Conservation (phyloP, 805 yeast species). For the Kodamaea kakaduensis region DNA sequence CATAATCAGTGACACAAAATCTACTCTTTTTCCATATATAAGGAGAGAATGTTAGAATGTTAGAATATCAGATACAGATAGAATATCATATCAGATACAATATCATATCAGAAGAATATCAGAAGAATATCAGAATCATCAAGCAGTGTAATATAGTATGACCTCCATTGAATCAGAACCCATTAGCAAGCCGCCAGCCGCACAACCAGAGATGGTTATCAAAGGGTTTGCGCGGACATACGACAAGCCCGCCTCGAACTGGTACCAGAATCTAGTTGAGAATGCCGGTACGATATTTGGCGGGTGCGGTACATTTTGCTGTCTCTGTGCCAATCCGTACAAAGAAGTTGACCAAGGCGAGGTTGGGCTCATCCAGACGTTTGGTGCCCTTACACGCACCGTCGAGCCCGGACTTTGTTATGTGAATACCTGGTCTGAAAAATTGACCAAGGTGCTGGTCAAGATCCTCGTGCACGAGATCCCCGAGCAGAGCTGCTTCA, state of each 20-base stretch:
- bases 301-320: slow-evolving; percentile 52
- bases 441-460: slow-evolving; percentile 46
- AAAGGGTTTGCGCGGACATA: slow-evolving; percentile 40
- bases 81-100: too few species aligned
- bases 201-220: slow-evolving; percentile 39
- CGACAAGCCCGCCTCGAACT: slow-evolving; percentile 36
- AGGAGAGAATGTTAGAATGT: too few species aligned
- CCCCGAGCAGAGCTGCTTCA: slow-evolving; percentile 65
- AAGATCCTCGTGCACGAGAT: slow-evolving; percentile 59
- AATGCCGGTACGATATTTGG: slow-evolving; percentile 48
- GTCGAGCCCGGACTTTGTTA: slow-evolving; percentile 67
- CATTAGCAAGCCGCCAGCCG: slow-evolving; percentile 17
- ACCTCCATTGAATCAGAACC: slow-evolving; percentile 5
- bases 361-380: slow-evolving; percentile 63
- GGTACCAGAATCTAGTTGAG: slow-evolving; percentile 40
- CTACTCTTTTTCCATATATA: too few species aligned
- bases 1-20: too few species aligned
- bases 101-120: too few species aligned
- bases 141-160: too few species aligned
- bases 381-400: slow-evolving; percentile 60
- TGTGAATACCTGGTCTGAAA: slow-evolving; percentile 64
- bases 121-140: too few species aligned
- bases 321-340: slow-evolving; percentile 57
- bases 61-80: too few species aligned
- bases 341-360: slow-evolving; percentile 59